Conservation (phyloP, 75 land plant genomes). For the Larix kaempferi region DNA sequence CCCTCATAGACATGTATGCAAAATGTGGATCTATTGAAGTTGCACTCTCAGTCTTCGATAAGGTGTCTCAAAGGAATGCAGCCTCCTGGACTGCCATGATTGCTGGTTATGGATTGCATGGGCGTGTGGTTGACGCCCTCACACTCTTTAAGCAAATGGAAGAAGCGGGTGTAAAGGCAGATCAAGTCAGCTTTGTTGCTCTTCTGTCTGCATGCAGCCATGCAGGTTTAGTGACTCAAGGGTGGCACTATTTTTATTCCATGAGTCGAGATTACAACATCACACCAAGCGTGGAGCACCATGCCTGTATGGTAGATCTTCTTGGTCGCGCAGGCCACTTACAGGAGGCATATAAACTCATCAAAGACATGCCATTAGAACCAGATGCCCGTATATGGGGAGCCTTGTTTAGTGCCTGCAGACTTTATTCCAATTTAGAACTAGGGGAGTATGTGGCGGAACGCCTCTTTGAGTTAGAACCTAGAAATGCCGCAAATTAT, state of each 20-base stretch:
- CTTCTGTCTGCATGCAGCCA: neutral
- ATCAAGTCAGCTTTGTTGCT: neutral
- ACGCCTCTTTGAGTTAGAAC: neutral
- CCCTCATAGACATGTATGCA: slow-evolving; percentile 5
- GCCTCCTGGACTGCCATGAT: slow-evolving; percentile 18
- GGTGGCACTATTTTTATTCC: neutral
- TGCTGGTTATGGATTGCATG: slow-evolving; percentile 1
- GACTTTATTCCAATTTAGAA: neutral
- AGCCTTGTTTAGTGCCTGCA: neutral
- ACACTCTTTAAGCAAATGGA: neutral
- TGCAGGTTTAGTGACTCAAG: neutral
- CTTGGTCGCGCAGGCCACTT: slow-evolving; percentile 16
- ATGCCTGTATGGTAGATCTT: neutral
- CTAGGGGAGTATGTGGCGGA: neutral
- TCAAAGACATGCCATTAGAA: slow-evolving; percentile 4
- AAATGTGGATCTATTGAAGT: slow-evolving; percentile 5
- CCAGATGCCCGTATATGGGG: neutral
- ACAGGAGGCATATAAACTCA: neutral
- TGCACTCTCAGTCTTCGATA: slow-evolving; percentile 7
- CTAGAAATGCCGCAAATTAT: neutral
- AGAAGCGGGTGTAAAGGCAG: neutral
- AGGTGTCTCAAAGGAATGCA: neutral
- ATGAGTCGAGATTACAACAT: neutral
- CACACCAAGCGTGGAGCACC: slow-evolving; percentile 12
- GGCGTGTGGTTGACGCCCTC: neutral